phyloP scores from a whole-genome alignment of 345 rosid species.

The Murraya koenigii region DNA sequence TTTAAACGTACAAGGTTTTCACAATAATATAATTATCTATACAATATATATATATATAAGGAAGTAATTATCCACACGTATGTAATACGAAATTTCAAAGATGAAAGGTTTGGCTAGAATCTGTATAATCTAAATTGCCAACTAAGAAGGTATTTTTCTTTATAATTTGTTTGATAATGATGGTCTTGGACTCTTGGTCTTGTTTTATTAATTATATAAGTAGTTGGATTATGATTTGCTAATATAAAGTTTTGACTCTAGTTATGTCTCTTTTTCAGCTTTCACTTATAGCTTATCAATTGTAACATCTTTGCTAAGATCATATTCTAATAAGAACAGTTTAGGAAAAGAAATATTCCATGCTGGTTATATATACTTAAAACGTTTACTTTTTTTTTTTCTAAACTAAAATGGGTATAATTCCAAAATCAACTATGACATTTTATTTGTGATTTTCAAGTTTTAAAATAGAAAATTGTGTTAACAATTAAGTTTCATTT shows the following conservation, averaged over 20 bases:
- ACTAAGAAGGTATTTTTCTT: no score
- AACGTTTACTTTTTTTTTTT: no score
- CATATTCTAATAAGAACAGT: neutral
- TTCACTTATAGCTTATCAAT: neutral
- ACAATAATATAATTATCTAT: no score
- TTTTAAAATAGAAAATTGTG: no score
- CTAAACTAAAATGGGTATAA: neutral
- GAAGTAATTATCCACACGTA: neutral
- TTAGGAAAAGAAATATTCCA: neutral
- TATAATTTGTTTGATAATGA: no score
- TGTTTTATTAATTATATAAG: neutral
- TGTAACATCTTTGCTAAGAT: neutral
- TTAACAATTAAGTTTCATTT: no score
- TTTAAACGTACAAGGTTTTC: no score
- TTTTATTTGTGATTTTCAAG: neutral
- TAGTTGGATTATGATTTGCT: neutral
- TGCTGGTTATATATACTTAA: no score
- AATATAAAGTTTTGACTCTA: neutral
- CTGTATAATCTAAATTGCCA: no score
- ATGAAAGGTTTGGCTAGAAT: neutral
- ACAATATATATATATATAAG: neutral
- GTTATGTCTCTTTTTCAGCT: neutral
- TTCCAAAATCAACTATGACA: neutral
- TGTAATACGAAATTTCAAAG: neutral
- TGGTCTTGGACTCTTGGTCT: no score